Base-by-base conservation (phyloP, 805 yeast species). In the Yamadazyma endophytica region DNA sequence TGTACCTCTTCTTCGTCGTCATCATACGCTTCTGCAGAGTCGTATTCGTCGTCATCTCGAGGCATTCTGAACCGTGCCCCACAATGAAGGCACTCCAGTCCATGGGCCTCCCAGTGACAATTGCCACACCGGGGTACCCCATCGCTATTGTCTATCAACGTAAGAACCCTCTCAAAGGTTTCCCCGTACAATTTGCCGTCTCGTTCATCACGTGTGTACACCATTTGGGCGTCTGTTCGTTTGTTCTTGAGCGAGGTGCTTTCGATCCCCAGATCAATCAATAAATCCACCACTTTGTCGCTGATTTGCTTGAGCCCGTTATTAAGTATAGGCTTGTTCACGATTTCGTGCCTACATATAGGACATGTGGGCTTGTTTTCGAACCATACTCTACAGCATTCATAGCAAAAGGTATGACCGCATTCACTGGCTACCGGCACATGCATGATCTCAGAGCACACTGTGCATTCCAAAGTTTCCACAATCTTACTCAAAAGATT, bases 21-120 rank as follows among this genome's bases (percentile, higher is more conserved):
- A 28, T 53, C 50, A 34, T 52, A 56, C 13, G 60, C 65, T 17
- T 61, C 67, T 4, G 56, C 64, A 6, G 61, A 58, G 24, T 64
- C 68, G 28, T 54, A 52, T 26, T 52, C 52, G 20, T 46, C 60
- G 15, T 58, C 56, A 17, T 54, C 53, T 13, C 50, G 49, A 2
- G 64, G 52, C 6, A 47, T 40, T 15, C 66, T 47, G 39, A 81
- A 68, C 19, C 75, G 50, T 35, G 74, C 58, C 4, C 82, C 81
- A 53, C 92, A 83, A 46, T 82, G 82, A 5, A 75, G 65, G 46
- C 92, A 83, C n/a, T 56, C 62, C 3, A 68, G 57, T 0, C 84
- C 87, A 38, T 74, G 75, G 1, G 82, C 77, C 46, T 83, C 90
- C 90, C 90, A 83, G 46, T 79, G 87, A 50, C 92, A 83, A 35